phyloP scores from a whole-genome alignment of 331 rosid species.

The Quercus phellos region DNA sequence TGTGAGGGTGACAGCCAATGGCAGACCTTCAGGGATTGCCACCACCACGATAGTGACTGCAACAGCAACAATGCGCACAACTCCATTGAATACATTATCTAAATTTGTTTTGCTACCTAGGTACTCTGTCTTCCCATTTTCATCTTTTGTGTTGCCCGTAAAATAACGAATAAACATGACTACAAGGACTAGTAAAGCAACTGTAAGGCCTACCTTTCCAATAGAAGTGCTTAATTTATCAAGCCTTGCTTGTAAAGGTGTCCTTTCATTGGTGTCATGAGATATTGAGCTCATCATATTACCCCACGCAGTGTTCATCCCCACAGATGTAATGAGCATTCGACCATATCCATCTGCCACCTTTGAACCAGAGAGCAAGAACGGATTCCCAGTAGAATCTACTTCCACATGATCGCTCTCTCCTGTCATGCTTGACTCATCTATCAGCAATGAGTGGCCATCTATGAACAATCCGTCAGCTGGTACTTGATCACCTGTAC shows the following conservation, averaged over 20 bases:
- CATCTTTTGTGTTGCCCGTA: slow-evolving; percentile 54
- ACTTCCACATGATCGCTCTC: slow-evolving; percentile 80
- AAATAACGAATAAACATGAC: slow-evolving; percentile 72
- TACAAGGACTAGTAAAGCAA: slow-evolving; percentile 65
- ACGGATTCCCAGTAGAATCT: slow-evolving; percentile 40
- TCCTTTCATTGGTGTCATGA: slow-evolving; percentile 47
- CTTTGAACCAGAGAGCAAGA: slow-evolving; percentile 76
- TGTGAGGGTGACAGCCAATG: slow-evolving; percentile 80
- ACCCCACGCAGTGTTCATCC: slow-evolving; percentile 80
- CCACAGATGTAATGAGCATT: slow-evolving; percentile 76
- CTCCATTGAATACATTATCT: slow-evolving; percentile 41
- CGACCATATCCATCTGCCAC: slow-evolving; percentile 63
- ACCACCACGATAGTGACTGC: slow-evolving; percentile 89
- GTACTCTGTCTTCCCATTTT: slow-evolving; percentile 41
- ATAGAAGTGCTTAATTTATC: slow-evolving; percentile 68
- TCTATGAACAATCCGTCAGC: slow-evolving; percentile 73
- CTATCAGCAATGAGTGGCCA: slow-evolving; percentile 69
- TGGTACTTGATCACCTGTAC: slow-evolving; percentile 75
- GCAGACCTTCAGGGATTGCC: slow-evolving; percentile 87
- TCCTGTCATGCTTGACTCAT: slow-evolving; percentile 92
- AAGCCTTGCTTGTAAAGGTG: slow-evolving; percentile 79
- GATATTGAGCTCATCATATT: slow-evolving; percentile 85
- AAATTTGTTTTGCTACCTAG: slow-evolving; percentile 28
- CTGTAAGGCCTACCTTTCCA: slow-evolving; percentile 78
- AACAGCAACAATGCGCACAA: slow-evolving; percentile 49